Conservation (phyloP, 148 eudicot genomes). For the Rhododendron ferrugineum region DNA sequence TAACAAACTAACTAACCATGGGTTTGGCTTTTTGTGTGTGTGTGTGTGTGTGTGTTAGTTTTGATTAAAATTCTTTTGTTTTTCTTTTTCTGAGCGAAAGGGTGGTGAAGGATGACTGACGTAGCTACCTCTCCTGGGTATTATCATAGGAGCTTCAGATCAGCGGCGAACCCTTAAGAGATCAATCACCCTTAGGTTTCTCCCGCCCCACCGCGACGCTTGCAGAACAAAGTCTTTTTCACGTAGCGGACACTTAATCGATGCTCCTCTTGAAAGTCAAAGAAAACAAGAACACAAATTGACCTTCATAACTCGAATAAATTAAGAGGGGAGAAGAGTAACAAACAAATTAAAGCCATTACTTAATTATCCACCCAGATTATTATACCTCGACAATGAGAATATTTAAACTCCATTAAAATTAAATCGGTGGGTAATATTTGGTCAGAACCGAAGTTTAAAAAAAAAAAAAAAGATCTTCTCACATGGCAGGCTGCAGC, state of each 20-base stretch:
- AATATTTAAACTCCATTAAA: background rate
- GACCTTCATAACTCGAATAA: background rate
- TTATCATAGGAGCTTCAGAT: background rate
- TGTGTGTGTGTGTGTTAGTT: no score
- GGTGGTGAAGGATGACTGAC: background rate
- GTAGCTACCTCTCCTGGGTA: background rate
- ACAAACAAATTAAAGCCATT: background rate
- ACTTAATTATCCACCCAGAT: background rate
- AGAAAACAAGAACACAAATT: background rate
- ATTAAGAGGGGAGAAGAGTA: background rate
- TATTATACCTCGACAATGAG: background rate
- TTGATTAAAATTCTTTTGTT: no score
- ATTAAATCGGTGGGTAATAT: slow-evolving; percentile 11
- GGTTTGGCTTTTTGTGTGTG: no score
- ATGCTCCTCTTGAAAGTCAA: background rate
- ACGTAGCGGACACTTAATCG: background rate
- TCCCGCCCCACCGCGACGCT: no score
- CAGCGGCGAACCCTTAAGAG: background rate
- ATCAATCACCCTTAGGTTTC: background rate
- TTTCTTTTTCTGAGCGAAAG: no score
- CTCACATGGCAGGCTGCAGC: slow-evolving; percentile 29
- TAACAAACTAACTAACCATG: no score
- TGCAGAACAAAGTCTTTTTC: no score
- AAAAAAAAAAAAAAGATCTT: slow-evolving; percentile 17
- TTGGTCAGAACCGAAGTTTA: background rate